Evolutionary conservation across 2,329 filamentous ascomycete species (phyloP).

Genomic region (Arthrinium puccinioides): DNA sequence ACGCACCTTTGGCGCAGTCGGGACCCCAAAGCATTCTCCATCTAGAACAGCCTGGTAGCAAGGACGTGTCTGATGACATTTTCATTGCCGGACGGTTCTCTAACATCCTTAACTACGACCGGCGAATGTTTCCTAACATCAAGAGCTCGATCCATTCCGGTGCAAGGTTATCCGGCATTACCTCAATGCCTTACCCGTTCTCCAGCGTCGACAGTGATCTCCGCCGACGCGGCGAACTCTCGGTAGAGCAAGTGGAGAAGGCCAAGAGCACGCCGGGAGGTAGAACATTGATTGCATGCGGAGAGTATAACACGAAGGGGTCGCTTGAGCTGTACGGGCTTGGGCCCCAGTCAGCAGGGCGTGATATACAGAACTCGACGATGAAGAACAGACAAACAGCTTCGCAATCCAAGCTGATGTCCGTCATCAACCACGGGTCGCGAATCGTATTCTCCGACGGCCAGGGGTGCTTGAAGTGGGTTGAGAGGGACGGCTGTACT

Average conservation of each 20-base stretch:
- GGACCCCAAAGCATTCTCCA: slow-evolving; percentile 80
- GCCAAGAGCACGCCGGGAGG: slow-evolving; percentile 46
- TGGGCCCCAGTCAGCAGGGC: slow-evolving; percentile 23
- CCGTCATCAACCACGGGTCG: slow-evolving; percentile 73
- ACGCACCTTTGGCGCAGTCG: slow-evolving; percentile 70
- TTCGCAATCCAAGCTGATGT: slow-evolving; percentile 72
- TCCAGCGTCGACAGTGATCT: slow-evolving; percentile 55
- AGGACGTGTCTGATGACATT: slow-evolving; percentile 63
- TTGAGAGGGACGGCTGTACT: slow-evolving; percentile 73
- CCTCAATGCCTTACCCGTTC: slow-evolving; percentile 62
- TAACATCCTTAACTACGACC: slow-evolving; percentile 81
- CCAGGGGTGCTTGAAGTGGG: slow-evolving; percentile 80
- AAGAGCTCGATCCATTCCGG: slow-evolving; percentile 78
- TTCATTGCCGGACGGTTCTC: slow-evolving; percentile 86
- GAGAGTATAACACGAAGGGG: slow-evolving; percentile 87
- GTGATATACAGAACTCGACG: slow-evolving; percentile 32
- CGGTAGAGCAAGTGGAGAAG: slow-evolving; percentile 43
- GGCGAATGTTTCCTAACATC: slow-evolving; percentile 74
- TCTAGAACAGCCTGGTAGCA: slow-evolving; percentile 49
- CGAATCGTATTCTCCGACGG: slow-evolving; percentile 79
- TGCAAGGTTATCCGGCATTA: slow-evolving; percentile 66
- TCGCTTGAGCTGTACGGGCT: slow-evolving; percentile 81
- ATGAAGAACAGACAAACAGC: slow-evolving; percentile 80
- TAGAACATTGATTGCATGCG: slow-evolving; percentile 71
- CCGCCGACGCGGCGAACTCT: slow-evolving; percentile 46